Percentiles rank a stretch among this genome's conserved stretches.
Evolutionary conservation across 129 eudicot species (phyloP).

Genomic region (Tagetes erecta): DNA sequence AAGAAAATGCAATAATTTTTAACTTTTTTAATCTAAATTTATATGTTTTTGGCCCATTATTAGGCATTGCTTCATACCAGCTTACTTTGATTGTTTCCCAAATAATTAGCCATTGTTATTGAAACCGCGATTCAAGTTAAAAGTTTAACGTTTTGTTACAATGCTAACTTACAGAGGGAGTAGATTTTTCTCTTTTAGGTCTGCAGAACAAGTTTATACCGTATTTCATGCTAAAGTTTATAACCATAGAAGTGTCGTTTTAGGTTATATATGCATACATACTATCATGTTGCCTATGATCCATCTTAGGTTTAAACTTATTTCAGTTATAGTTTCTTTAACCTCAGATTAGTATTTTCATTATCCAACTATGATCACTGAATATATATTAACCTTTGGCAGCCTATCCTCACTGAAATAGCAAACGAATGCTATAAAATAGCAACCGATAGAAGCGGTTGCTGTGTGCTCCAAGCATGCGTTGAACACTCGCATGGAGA

Average conservation of each 20-base stretch:
- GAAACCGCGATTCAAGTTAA: not conserved
- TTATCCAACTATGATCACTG: not conserved
- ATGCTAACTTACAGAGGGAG: too few species aligned
- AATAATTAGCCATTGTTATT: not conserved
- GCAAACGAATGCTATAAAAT: constrained; percentile 51
- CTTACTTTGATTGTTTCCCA: not conserved
- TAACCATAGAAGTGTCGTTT: not conserved
- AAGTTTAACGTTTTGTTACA: not conserved
- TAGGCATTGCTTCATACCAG: not conserved
- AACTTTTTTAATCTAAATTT: not conserved
- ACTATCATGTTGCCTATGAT: not conserved
- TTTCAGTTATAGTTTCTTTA: not conserved
- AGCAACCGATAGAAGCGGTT: constrained; percentile 69
- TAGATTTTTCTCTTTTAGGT: too few species aligned
- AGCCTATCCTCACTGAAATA: constrained; percentile 61
- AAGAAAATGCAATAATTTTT: constrained; percentile 18
- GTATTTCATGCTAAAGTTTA: not conserved
- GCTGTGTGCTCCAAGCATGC: constrained; percentile 74
- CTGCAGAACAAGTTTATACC: not conserved
- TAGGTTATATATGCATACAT: not conserved
- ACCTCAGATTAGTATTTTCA: not conserved
- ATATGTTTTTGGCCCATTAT: not conserved
- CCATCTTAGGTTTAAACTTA: not conserved
- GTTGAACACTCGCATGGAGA: constrained; percentile 52
- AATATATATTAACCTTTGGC: constrained; percentile 24